Conservation (phyloP, 768 basidiomycete species). For the Kwoniella newhampshirensis region DNA sequence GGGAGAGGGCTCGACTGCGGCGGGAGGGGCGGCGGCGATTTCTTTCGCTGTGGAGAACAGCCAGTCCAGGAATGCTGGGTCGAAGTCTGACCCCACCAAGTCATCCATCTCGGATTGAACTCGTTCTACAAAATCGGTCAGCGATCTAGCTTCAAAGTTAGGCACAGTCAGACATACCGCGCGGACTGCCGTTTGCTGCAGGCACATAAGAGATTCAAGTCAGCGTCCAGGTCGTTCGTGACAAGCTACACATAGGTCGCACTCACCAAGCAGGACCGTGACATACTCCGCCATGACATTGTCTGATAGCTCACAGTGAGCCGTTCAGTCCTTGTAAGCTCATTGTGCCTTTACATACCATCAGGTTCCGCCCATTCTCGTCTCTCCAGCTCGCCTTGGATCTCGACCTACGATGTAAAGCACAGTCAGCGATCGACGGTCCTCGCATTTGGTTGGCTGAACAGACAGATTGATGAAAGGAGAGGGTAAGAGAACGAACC, state of each 20-base stretch:
- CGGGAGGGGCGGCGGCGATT: slow-evolving; percentile 15
- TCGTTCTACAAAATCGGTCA: slow-evolving; percentile 30
- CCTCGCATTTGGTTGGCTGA: no score
- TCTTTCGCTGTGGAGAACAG: slow-evolving; percentile 36
- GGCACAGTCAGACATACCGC: slow-evolving; percentile 18
- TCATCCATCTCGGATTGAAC: slow-evolving; percentile 50
- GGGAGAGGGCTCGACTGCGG: neutral
- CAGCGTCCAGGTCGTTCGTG: neutral
- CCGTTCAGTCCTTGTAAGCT: no score
- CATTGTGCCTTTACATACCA: slow-evolving; percentile 22
- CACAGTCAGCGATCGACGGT: neutral
- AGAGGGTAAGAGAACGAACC: slow-evolving; percentile 3
- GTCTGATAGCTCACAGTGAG: no score
- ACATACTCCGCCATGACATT: slow-evolving; percentile 53
- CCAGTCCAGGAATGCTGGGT: slow-evolving; percentile 45
- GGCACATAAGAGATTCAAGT: slow-evolving; percentile 6
- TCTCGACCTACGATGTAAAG: slow-evolving; percentile 36
- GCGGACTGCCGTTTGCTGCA: slow-evolving; percentile 46
- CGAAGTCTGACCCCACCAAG: slow-evolving; percentile 27
- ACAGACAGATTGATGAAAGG: neutral
- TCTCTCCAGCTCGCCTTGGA: slow-evolving; percentile 42
- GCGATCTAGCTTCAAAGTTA: neutral
- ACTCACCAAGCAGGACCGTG: slow-evolving; percentile 50
- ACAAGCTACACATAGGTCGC: neutral
- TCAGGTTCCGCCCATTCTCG: slow-evolving; percentile 49